These are phyloP conservation scores for Hevea brasiliensis DNA, from an alignment of 345 rosid species.

Conservation along the genomic window DNA sequence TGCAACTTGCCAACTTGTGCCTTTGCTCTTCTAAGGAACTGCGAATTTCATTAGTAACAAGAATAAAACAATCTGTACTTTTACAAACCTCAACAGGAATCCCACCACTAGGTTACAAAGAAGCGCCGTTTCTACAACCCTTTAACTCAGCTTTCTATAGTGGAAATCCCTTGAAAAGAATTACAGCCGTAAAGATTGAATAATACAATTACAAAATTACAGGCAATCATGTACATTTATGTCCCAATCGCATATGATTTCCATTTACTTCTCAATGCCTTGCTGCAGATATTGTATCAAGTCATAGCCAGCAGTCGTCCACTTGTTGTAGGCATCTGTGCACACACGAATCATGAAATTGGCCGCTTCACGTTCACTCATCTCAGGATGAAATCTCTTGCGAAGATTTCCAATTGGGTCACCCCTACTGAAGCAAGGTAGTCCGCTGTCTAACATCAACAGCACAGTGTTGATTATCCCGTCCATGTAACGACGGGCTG, in stretches of 20 bases:
- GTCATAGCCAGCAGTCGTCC: constrained; percentile 95
- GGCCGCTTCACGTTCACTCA: constrained; percentile 98
- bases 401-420: constrained; percentile 97
- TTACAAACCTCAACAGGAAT: constrained; percentile 30
- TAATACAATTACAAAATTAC: constrained; percentile 20
- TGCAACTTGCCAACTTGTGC: too few relatives aligned
- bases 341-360: constrained; percentile 81
- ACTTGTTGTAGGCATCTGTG: constrained; percentile 92
- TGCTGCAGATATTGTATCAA: constrained; percentile 93
- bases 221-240: constrained; percentile 38
- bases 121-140: constrained; percentile 15
- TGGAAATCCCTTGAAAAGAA: constrained; percentile 27
- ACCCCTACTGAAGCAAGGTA: constrained; percentile 96
- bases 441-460: constrained; percentile 95
- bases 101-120: constrained; percentile 22
- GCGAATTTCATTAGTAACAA: constrained; percentile 9
- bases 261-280: constrained; percentile 80
- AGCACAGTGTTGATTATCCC: constrained; percentile 80
- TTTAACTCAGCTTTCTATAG: constrained; percentile 15
- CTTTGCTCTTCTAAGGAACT: background rate
- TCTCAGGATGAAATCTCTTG: constrained; percentile 92
- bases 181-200: constrained; percentile 1
- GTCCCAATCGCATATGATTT: background rate
- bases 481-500: constrained; percentile 85
- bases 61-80: constrained; percentile 8